Percentiles rank a stretch among this genome's conserved stretches.
Conservation (phyloP, 805 yeast genomes). For the Lipomyces chichibuensis region DNA sequence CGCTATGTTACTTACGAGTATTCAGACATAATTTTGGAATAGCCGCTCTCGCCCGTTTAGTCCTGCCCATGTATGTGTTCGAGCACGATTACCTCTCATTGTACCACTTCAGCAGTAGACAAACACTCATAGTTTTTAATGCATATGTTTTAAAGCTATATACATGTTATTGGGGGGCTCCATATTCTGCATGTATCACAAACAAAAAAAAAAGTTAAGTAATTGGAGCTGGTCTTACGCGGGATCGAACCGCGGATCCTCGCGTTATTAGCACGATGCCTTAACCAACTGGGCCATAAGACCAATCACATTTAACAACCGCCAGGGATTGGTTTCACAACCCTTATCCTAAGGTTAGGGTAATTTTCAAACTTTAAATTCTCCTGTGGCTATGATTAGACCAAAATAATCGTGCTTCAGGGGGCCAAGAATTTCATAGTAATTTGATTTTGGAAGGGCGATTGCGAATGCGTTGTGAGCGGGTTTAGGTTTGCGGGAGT, state of each 20-base stretch:
- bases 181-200: neutral
- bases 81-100: too few species aligned
- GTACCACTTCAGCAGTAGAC: too few species aligned
- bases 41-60: too few species aligned
- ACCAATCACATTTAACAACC: neutral
- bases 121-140: too few species aligned
- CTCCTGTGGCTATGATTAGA: too few species aligned
- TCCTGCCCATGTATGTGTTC: too few species aligned
- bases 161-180: too few species aligned
- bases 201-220: neutral
- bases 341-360: neutral
- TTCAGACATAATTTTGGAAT: too few species aligned
- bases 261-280: constrained; percentile 33
- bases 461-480: neutral
- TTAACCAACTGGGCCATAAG: constrained; percentile 31
- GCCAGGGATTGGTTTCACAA: too few species aligned
- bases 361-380: neutral
- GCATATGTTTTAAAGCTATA: too few species aligned
- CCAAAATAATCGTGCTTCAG: too few species aligned
- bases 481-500: neutral
- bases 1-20: too few species aligned
- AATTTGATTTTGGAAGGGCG: neutral
- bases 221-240: constrained; percentile 23
- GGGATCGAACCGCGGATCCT: constrained; percentile 32
- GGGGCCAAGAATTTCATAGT: neutral